Base-by-base conservation (phyloP, 768 basidiomycete species). In the Rossbeevera mucosa region DNA sequence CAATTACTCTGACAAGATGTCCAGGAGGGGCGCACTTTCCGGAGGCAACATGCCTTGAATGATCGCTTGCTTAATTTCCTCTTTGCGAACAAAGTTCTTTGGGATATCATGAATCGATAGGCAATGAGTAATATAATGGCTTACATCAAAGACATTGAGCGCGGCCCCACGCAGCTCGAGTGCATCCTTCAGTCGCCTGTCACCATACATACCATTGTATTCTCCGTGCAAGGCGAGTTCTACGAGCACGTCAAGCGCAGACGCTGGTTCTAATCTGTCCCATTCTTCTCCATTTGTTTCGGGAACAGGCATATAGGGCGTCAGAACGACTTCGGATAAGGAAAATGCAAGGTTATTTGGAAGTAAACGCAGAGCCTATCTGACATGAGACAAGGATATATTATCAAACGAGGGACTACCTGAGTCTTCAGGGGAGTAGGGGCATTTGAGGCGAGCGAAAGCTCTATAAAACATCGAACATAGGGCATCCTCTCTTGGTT, bases 391-490 rank as follows among this genome's bases (percentile, higher is more conserved):
- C 54, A 29, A 67, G 50, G 58, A 44, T 50, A 57, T 55, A 48
- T 36, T 13, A 48, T 42, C 47, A 16, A 56, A 14, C 21, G 14
- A 18, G 25, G 21, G 25, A 67, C 46, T 67, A 88, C 91, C 78
- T 93, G 91, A 4, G 87, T 86, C 73, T 99, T 98, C 44, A 98
- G 72, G 6, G 76, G 58, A 3, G 90, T 86, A 0, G 96, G 95
- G 3, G 91, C 88, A 68, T 98, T 98, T n/a, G 92, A 94, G 8
- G 94, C 86, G 26, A 98, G 77, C 1, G 88, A 89, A 5, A 94
- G 74, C 67, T 99, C 95, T 14, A 93, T 67, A 24, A 98, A 79
- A 67, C 88, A 90, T 48, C 94, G 80, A 0, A 86, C 79, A 60
- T 79, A 86, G 3, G 80, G 66, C 29, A 75, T 70, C 7, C 72